Conservation (phyloP, 2,329 filamentous ascomycete genomes). For the Rugonectria rugulosa region DNA sequence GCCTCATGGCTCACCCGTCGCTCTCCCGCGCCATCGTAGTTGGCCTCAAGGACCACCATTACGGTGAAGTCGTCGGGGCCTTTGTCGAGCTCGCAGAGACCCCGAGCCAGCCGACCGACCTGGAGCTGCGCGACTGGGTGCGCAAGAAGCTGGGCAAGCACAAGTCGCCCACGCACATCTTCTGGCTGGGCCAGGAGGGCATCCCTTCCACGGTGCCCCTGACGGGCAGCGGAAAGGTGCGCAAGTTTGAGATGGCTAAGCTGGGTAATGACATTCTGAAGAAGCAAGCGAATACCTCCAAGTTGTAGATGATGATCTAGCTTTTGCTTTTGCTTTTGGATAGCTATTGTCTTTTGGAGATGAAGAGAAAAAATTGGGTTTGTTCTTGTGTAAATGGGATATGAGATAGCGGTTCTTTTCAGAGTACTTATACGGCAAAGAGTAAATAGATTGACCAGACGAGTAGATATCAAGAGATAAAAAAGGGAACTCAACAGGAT, state of each 20-base stretch:
- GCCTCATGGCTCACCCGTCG: slow-evolving; percentile 69
- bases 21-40: slow-evolving; percentile 73
- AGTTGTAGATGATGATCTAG: slow-evolving; percentile 46
- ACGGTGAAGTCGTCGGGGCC: slow-evolving; percentile 75
- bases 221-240: slow-evolving; percentile 76
- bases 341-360: not conserved
- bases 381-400: no score
- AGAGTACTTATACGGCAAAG: no score
- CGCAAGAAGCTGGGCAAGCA: slow-evolving; percentile 67
- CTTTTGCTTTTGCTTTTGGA: not conserved
- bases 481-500: no score
- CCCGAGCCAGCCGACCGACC: slow-evolving; percentile 52
- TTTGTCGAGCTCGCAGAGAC: slow-evolving; percentile 60
- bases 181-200: slow-evolving; percentile 73
- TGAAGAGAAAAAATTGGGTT: not conserved
- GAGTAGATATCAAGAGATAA: no score
- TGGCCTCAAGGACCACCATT: slow-evolving; percentile 73
- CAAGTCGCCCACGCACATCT: slow-evolving; percentile 76
- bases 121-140: slow-evolving; percentile 69
- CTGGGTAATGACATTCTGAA: slow-evolving; percentile 62
- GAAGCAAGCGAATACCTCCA: slow-evolving; percentile 54
- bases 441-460: not conserved
- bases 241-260: slow-evolving; percentile 70
- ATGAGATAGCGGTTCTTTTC: no score
- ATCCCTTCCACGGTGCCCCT: slow-evolving; percentile 65